A percentile compares a stretch with the other conserved stretches of the same genome.
Evolutionary conservation across 257 asterid species (phyloP).

Genomic region (Scutellaria galericulata): DNA sequence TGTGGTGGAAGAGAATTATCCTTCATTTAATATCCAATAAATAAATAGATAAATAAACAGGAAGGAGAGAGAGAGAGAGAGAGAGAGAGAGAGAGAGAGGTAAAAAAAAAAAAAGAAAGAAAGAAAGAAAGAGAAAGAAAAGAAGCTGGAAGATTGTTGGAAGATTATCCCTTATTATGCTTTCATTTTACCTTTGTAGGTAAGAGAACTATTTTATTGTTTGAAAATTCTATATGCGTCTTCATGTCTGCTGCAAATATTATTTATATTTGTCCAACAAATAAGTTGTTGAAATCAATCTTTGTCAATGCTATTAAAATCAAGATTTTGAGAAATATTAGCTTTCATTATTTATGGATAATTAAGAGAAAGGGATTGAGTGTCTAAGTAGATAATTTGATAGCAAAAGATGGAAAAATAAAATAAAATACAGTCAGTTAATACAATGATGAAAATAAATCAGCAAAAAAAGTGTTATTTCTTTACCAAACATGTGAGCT

Average conservation of each 20-base stretch:
- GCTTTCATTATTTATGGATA: not conserved
- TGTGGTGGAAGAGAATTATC: too few species aligned
- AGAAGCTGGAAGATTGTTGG: too few species aligned
- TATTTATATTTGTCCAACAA: not conserved
- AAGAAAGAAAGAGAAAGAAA: too few species aligned
- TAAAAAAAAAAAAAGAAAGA: too few species aligned
- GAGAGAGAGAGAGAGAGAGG: too few species aligned
- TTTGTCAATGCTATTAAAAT: not conserved
- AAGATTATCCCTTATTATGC: too few species aligned
- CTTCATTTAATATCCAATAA: too few species aligned
- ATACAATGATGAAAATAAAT: not conserved
- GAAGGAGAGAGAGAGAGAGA: too few species aligned
- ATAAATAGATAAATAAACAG: too few species aligned
- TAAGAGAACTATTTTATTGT: not conserved
- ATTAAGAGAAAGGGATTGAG: not conserved
- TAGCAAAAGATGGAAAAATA: not conserved
- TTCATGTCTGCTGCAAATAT: not conserved
- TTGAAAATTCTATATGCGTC: not conserved
- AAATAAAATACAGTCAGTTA: not conserved
- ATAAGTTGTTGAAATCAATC: not conserved
- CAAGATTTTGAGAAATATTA: slow-evolving; percentile 5
- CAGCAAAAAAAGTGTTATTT: not conserved
- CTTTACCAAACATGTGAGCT: not conserved
- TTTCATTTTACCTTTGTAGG: too few species aligned
- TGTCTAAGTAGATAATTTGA: not conserved